A percentile compares a stretch with the other conserved stretches of the same genome.
These are phyloP conservation scores for Taphrina betulina DNA, from an alignment of 1,139 yeast species.

Conservation along the genomic window DNA sequence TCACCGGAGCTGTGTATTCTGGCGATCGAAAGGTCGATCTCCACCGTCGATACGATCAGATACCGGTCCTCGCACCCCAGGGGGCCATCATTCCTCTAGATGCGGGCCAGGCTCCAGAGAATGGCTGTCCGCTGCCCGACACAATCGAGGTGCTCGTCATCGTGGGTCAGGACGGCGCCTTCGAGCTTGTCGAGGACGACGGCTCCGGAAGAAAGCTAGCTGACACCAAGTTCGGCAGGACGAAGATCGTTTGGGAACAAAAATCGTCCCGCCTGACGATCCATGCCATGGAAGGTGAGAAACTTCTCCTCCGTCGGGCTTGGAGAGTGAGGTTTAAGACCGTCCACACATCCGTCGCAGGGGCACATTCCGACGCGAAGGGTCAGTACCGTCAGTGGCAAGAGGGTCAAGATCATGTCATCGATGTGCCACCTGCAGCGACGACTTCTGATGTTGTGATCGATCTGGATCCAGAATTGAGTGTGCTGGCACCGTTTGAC, in stretches of 20 bases:
- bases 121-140: background rate
- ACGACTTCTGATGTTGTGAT: background rate
- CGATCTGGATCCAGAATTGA: background rate
- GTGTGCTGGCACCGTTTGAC: background rate
- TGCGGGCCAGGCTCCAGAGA: background rate
- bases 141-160: background rate
- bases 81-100: background rate
- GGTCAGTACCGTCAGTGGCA: background rate
- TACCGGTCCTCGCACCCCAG: background rate
- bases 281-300: too few relatives aligned
- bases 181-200: background rate
- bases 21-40: background rate
- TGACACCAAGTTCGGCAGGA: background rate
- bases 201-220: background rate
- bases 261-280: background rate
- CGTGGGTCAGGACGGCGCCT: background rate
- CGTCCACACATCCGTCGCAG: background rate
- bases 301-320: too few relatives aligned
- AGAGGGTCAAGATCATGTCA: background rate
- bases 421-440: background rate
- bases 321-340: too few relatives aligned
- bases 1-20: background rate
- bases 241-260: background rate
- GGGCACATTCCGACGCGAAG: background rate
- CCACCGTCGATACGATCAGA: background rate